phyloP scores from a whole-genome alignment of 2,329 filamentous ascomycete genomes.

The Fusarium musae region DNA sequence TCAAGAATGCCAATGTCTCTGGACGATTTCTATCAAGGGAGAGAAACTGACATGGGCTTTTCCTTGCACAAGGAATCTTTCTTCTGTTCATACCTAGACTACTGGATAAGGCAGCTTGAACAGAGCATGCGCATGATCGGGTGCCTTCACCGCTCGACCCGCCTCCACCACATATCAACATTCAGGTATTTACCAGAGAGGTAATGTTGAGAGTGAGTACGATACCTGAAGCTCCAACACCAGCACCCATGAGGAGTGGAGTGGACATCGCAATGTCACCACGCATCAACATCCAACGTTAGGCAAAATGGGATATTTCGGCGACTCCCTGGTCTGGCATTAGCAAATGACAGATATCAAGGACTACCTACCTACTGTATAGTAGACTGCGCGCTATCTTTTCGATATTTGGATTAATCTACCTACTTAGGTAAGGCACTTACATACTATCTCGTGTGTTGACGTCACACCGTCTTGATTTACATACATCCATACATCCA shows the following conservation, averaged over 20 bases:
- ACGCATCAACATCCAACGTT: not conserved
- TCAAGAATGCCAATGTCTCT: not conserved
- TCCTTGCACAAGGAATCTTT: not conserved
- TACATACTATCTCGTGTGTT: not conserved
- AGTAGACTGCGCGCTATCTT: not conserved
- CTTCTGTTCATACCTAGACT: not conserved
- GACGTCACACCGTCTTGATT: conserved; percentile 37
- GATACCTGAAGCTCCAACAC: not conserved
- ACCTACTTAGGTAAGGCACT: not conserved
- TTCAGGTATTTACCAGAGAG: not conserved
- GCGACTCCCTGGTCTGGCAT: not conserved
- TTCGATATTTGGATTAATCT: not conserved
- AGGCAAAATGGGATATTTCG: not conserved
- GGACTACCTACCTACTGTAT: not conserved
- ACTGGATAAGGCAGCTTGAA: not conserved
- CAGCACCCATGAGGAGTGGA: not conserved
- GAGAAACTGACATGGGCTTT: not conserved
- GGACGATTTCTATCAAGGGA: not conserved
- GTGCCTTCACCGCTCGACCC: conserved; percentile 16
- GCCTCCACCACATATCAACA: conserved; percentile 6
- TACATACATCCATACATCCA: not conserved
- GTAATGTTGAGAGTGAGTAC: not conserved
- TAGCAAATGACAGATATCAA: not conserved
- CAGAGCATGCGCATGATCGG: not conserved
- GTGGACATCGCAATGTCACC: not conserved